Evolutionary conservation across 495 filamentous ascomycete genomes (phyloP).

Genomic region (Neurospora intermedia): DNA sequence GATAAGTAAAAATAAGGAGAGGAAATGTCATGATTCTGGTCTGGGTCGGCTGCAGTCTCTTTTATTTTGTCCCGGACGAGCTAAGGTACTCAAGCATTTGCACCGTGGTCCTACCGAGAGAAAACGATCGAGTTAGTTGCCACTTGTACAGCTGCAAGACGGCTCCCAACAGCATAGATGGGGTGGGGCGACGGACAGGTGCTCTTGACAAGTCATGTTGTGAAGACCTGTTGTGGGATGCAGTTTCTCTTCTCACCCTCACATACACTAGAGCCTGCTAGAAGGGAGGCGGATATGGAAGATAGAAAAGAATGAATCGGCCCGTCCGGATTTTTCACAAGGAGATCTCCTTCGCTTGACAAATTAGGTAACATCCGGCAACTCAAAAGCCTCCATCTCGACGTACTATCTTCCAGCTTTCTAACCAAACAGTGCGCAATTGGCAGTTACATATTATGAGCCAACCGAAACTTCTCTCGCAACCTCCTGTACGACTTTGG

Average conservation of each 20-base stretch:
- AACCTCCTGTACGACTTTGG: background rate
- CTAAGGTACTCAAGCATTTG: too few species aligned
- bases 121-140: background rate
- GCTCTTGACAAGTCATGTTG: background rate
- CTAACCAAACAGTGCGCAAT: background rate
- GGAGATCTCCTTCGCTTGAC: background rate
- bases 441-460: background rate
- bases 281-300: background rate
- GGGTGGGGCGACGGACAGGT: background rate
- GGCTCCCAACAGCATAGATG: background rate
- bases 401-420: background rate
- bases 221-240: background rate
- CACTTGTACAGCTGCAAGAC: background rate
- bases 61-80: too few species aligned
- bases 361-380: background rate
- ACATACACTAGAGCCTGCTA: background rate
- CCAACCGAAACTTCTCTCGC: background rate
- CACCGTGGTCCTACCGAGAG: background rate
- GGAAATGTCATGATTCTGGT: too few species aligned
- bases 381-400: background rate
- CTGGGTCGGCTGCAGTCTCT: too few species aligned
- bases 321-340: background rate
- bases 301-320: background rate
- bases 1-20: too few species aligned
- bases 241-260: background rate